Base-by-base conservation (phyloP, 768 basidiomycete species). In the Xerocomus brunneocitrinus region DNA sequence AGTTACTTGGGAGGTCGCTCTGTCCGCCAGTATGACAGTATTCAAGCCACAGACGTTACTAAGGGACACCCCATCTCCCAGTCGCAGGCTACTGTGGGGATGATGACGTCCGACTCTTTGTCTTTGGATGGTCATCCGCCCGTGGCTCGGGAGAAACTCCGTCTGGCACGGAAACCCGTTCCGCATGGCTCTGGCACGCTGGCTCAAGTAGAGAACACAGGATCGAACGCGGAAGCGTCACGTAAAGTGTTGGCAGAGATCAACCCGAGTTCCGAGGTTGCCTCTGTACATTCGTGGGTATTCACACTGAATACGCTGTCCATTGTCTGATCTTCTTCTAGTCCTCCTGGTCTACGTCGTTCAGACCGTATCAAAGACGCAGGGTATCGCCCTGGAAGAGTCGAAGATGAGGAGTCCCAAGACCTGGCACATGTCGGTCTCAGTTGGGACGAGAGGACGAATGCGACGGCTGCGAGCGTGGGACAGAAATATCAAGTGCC, bases 401-500 rank as follows among this genome's bases (percentile, higher is more conserved):
- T 5, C n/a, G 53, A 55, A 6, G 12, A 5, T n/a, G 39, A 41
- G 24, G 31, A 25, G 9, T 30, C n/a, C 32, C 55, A 5, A 46
- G 49, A 27, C 19, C 19, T 5, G 13, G 10, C 3, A 8, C 42
- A 45, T 52, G 49, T 34, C 31, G 31, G 36, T 24, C 13, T 41
- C 22, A 5, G 43, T 2, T 63, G 53, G 57, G 44, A 50, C 38
- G 55, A 50, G 16, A 35, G 25, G 25, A 28, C 24, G 8, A 52
- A 41, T 19, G 27, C 32, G 24, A 38, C 19, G 16, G 16, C 16
- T 5, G 27, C 55, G 27, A 42, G 16, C 12, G 2, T 40, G 4
- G 31, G 19, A 16, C 50, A 13, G 6, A 50, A 49, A 40, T 65
- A 65, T 44, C 50, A 50, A 39, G 65, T 64, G 0, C 64, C 64